Evolutionary conservation across 2,329 filamentous ascomycete species (phyloP), one percentile per base, ranked within the genome.

Genomic region (Emmonsiellopsis sp.): DNA sequence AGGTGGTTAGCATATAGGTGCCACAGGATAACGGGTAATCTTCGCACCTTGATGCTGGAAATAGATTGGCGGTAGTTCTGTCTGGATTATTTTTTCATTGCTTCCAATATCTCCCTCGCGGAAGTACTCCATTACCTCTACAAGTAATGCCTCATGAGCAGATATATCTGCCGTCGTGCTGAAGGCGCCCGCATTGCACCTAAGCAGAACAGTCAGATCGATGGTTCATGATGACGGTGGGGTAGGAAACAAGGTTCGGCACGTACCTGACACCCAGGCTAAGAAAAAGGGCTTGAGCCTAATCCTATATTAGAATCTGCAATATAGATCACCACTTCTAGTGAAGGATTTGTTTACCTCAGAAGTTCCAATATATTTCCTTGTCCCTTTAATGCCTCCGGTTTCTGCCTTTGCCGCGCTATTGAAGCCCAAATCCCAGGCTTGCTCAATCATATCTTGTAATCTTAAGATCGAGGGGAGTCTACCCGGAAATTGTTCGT

Each of bases 351-450:
- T 8, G 57, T 66, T 60, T 74, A 88, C 87, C 76, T 97, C 92
- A 7, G 89, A 84, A 1, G 92, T 96, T 13, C 92, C 92, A 61
- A 97, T 97, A 65, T 93, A 97, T 68, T 96, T 97, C 56, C 93
- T 82, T 0, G 91, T 95, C n/a, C 85, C 85, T 58, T 76, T 82
- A 58, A 97, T 87, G 1, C 90, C 89, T 2, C 92, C 92, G 0
- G 91, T 96, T 69, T 97, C 89, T 2, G 81, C 65, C 35, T 88
- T 80, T 3, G 87, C 89, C 44, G 83, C 78, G 2, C 79, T 67
- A 62, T 94, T 93, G 65, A 93, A 89, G 0, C 87, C 90, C 64
- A 77, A 78, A 63, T 95, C 88, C 92, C 92, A 97, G 0, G 90
- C 92, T 13, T 75, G 72, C 68, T 97, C 92, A 61, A 97, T 95